Percentiles rank a stretch among this genome's conserved stretches.
These are phyloP conservation scores for Pseudocercospora macadamiae DNA, from an alignment of 2,329 filamentous ascomycete species.

Conservation along the genomic window DNA sequence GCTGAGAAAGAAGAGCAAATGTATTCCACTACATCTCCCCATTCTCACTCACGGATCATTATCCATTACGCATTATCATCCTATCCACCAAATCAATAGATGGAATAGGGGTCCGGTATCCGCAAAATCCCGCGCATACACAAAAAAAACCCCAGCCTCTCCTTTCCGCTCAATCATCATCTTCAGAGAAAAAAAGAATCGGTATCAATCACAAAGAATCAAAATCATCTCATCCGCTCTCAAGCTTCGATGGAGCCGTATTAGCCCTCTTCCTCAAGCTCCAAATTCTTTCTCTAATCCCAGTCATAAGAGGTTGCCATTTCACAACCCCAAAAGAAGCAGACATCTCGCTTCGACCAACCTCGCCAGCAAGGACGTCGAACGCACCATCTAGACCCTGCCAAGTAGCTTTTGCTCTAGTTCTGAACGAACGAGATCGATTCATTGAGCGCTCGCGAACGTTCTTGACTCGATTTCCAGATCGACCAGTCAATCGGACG, in stretches of 20 bases:
- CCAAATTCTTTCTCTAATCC: conserved; percentile 26
- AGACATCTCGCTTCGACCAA: not conserved
- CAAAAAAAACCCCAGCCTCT: too few species aligned
- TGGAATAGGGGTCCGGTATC: too few species aligned
- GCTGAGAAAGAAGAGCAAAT: too few species aligned
- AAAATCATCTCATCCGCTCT: conserved; percentile 6
- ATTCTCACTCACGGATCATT: too few species aligned
- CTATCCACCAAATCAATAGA: conserved; percentile 2
- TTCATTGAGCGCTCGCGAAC: conserved; percentile 16
- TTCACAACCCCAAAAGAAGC: conserved; percentile 11
- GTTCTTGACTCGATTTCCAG: not conserved
- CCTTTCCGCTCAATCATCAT: not conserved
- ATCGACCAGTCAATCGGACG: not conserved
- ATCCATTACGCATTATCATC: conserved; percentile 33
- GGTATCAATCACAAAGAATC: not conserved
- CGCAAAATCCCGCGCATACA: too few species aligned
- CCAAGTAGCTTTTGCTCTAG: conserved; percentile 11
- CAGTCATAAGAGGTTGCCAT: conserved; percentile 25
- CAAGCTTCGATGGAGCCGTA: conserved; percentile 29
- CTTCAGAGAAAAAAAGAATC: conserved; percentile 1
- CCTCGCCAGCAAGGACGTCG: conserved; percentile 18
- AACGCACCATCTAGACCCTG: conserved; percentile 21
- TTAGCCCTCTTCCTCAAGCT: conserved; percentile 28
- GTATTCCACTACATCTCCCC: too few species aligned
- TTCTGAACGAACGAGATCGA: conserved; percentile 13